Conservation (phyloP, 352 stramenopile genomes). For the Blastocystis sp. region DNA sequence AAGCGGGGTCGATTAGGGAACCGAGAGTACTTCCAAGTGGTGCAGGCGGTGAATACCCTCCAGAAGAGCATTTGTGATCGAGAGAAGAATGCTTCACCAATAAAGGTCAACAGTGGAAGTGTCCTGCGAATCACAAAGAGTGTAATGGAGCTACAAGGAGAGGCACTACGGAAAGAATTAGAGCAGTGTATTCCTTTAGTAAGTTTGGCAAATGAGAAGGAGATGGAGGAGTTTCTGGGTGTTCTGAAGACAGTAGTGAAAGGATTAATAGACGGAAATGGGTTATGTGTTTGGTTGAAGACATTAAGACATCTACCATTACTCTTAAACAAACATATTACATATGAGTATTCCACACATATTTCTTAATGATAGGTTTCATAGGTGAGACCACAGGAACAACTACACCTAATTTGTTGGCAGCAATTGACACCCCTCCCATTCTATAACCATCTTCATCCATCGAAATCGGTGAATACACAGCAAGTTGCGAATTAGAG, state of each 20-base stretch:
- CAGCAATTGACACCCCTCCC: too few species aligned
- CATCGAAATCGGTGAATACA: too few species aligned
- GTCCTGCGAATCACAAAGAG: background rate
- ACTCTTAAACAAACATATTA: too few species aligned
- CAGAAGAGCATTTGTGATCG: background rate
- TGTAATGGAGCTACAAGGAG: background rate
- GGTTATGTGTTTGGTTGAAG: background rate
- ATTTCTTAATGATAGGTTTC: too few species aligned
- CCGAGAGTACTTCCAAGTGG: conserved; percentile 45
- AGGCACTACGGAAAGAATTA: background rate
- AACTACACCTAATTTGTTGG: too few species aligned
- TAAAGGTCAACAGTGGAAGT: background rate
- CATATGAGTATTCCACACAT: too few species aligned
- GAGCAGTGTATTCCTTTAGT: background rate
- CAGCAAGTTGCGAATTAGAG: too few species aligned
- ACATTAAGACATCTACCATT: too few species aligned
- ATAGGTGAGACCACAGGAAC: too few species aligned
- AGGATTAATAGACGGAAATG: background rate
- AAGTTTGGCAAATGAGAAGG: background rate
- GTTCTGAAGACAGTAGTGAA: background rate
- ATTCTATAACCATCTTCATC: too few species aligned
- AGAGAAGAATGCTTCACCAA: too few species aligned
- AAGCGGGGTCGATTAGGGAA: conserved; percentile 4
- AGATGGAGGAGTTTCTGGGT: background rate
- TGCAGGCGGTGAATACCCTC: conserved; percentile 12